phyloP scores from a whole-genome alignment of 108 stramenopile genomes.

The Fistulifera solaris region DNA sequence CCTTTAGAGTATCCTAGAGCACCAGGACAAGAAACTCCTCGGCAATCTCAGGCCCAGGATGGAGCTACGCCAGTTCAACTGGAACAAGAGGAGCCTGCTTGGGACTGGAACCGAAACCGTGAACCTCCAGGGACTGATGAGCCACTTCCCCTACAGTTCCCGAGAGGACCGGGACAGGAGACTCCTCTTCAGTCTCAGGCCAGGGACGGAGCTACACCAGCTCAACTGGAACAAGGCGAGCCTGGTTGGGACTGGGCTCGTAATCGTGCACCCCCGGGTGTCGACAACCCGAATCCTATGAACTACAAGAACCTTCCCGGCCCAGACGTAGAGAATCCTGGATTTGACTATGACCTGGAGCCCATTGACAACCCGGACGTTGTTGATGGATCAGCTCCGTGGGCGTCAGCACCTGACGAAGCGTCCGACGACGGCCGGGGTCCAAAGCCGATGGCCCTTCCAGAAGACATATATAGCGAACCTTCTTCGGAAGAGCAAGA shows the following conservation, averaged over 20 bases:
- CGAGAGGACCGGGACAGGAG: background rate
- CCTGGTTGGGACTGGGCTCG: slow-evolving; percentile 13
- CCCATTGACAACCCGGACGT: slow-evolving; percentile 4
- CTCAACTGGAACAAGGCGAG: background rate
- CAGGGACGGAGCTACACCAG: no score
- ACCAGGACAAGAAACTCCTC: slow-evolving; percentile 2
- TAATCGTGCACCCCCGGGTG: slow-evolving; percentile 2
- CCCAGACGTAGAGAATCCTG: no score
- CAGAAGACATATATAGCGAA: slow-evolving; percentile 15
- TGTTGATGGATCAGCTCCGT: slow-evolving; percentile 11
- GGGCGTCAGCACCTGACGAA: slow-evolving; percentile 12
- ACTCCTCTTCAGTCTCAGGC: background rate
- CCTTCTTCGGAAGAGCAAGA: slow-evolving; percentile 6
- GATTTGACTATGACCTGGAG: no score
- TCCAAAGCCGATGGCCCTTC: slow-evolving; percentile 13
- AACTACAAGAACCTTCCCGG: background rate
- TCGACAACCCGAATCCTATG: slow-evolving; percentile 2
- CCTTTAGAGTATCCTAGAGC: background rate
- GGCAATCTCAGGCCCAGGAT: background rate
- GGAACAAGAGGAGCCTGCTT: slow-evolving; percentile 1
- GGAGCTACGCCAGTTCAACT: background rate
- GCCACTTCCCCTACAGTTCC: background rate
- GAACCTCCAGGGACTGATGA: slow-evolving; percentile 7
- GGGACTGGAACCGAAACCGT: slow-evolving; percentile 8
- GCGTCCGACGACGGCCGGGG: slow-evolving; percentile 6